Conservation (phyloP, 257 asterid genomes). For the Plectranthus barbatus region DNA sequence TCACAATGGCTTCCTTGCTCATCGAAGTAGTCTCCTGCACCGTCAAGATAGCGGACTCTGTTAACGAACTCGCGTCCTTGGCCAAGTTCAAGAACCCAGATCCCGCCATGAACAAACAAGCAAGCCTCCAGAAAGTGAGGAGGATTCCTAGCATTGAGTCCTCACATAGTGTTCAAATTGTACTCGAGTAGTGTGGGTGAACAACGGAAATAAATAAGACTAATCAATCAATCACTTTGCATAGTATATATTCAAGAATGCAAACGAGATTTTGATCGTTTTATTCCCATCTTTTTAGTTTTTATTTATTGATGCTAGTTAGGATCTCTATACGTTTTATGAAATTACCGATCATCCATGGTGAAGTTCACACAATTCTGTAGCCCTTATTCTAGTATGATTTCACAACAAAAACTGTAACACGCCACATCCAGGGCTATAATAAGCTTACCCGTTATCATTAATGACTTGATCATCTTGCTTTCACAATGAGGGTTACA, state of each 20-base stretch:
- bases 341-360: too few species aligned
- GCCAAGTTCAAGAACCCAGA: constrained; percentile 42
- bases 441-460: too few species aligned
- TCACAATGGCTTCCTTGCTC: constrained; percentile 41
- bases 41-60: constrained; percentile 33
- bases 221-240: neutral
- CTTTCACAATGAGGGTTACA: too few species aligned
- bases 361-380: too few species aligned
- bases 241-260: neutral
- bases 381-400: too few species aligned
- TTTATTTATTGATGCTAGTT: too few species aligned
- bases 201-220: neutral
- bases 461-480: too few species aligned
- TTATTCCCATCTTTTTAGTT: too few species aligned
- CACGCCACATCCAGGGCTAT: too few species aligned
- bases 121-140: constrained; percentile 11
- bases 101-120: neutral
- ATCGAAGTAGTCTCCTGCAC: constrained; percentile 38
- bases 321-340: too few species aligned
- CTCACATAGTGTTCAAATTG: constrained; percentile 27
- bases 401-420: too few species aligned
- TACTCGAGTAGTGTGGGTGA: constrained; percentile 21
- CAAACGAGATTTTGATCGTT: neutral
- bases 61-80: constrained; percentile 34
- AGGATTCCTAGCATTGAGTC: constrained; percentile 28